A percentile compares a stretch with the other conserved stretches of the same genome.
Evolutionary conservation across 2,329 filamentous ascomycete species (phyloP).

Genomic region (Pestalotiopsis sp.): DNA sequence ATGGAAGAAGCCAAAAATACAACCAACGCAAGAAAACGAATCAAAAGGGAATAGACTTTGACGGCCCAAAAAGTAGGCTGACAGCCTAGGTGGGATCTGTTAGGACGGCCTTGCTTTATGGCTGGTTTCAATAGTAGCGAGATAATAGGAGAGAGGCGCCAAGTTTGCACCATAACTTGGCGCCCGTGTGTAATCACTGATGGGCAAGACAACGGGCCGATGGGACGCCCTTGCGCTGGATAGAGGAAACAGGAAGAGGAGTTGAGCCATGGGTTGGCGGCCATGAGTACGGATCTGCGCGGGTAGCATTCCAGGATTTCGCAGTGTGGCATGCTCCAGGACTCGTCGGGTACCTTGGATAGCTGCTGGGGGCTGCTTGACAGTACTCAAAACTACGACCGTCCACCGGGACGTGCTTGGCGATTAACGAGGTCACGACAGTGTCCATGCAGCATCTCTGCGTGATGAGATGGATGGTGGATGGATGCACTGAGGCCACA

Average conservation of each 20-base stretch:
- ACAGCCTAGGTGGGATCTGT: not conserved
- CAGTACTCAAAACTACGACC: not conserved
- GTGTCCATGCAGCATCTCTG: not conserved
- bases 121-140: not conserved
- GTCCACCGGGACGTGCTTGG: not conserved
- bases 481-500: not conserved
- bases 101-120: not conserved
- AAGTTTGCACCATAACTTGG: constrained; percentile 5
- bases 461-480: not conserved
- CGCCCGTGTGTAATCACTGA: not conserved
- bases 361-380: not conserved
- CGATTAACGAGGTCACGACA: not conserved
- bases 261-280: not conserved
- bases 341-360: too few relatives aligned
- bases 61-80: not conserved
- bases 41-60: not conserved
- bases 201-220: constrained; percentile 8
- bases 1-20: not conserved
- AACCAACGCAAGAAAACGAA: not conserved
- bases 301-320: not conserved
- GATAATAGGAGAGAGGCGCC: constrained; percentile 5
- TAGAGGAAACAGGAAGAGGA: not conserved
- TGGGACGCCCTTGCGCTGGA: constrained; percentile 3
- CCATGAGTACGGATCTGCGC: constrained; percentile 4
- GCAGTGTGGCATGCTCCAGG: not conserved